Evolutionary conservation across 116 monocot species (phyloP).

Genomic region (Iris pallida): DNA sequence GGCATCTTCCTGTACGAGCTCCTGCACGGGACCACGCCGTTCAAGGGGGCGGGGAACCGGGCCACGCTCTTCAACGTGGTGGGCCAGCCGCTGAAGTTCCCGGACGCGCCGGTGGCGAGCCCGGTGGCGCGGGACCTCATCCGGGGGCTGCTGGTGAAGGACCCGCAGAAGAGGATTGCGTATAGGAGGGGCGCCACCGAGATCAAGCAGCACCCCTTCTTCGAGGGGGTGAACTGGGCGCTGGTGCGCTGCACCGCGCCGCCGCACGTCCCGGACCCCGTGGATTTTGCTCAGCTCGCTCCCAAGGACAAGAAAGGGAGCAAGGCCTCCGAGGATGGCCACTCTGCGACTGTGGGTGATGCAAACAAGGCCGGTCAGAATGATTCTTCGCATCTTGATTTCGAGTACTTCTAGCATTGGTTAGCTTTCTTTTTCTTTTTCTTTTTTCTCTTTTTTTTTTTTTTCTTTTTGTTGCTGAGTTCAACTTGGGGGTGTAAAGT

Average conservation of each 20-base stretch:
- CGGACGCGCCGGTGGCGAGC: conserved; percentile 17
- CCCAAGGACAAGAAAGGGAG: conserved; percentile 14
- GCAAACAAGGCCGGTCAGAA: not conserved
- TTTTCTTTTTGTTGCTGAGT: too few relatives aligned
- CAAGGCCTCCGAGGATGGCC: not conserved
- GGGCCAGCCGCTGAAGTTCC: conserved; percentile 24
- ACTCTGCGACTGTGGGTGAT: not conserved
- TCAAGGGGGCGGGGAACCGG: conserved; percentile 25
- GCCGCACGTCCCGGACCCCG: conserved; percentile 16
- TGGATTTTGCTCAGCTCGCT: conserved; percentile 13
- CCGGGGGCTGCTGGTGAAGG: conserved; percentile 23
- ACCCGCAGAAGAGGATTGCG: conserved; percentile 25
- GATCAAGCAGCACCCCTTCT: conserved; percentile 28
- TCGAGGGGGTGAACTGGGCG: conserved; percentile 27
- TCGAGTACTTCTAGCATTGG: conserved; percentile 24
- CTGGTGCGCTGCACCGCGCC: conserved; percentile 19
- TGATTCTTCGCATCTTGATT: conserved; percentile 15
- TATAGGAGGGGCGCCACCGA: conserved; percentile 21
- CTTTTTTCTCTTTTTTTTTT: too few relatives aligned
- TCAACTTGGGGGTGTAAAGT: too few relatives aligned
- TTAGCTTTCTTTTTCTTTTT: not conserved
- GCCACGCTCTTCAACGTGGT: conserved; percentile 23
- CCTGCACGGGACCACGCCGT: conserved; percentile 21
- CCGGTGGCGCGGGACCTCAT: conserved; percentile 18
- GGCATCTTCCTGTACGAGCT: conserved; percentile 27